phyloP scores from a whole-genome alignment of 768 basidiomycete genomes.

The Boletellus emodensis region DNA sequence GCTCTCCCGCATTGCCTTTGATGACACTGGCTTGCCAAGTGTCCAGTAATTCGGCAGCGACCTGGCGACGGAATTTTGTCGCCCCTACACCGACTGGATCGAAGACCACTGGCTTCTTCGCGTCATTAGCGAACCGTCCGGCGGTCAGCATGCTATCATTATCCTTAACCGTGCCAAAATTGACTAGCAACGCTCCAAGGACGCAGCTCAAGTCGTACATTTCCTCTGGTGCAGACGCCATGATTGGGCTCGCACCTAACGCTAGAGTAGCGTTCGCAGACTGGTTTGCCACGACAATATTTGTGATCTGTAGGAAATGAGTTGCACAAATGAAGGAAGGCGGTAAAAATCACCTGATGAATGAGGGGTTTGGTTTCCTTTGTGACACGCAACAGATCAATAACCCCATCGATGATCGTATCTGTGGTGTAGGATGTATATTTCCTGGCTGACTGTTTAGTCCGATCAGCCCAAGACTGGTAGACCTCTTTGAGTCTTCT shows the following conservation, averaged over 20 bases:
- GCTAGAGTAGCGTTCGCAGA: conserved; percentile 89
- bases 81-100: conserved; percentile 94
- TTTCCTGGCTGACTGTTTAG: neutral
- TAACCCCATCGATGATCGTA: conserved; percentile 42
- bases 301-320: conserved; percentile 63
- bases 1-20: conserved; percentile 91
- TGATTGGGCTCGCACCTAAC: conserved; percentile 86
- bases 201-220: conserved; percentile 72
- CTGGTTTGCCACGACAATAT: conserved; percentile 84
- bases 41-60: conserved; percentile 58
- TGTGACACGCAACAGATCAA: conserved; percentile 48
- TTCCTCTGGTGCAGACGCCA: conserved; percentile 82
- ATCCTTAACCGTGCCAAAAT: conserved; percentile 78
- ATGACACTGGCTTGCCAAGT: conserved; percentile 86
- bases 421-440: conserved; percentile 25
- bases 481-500: conserved; percentile 41
- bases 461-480: conserved; percentile 19
- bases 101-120: conserved; percentile 74
- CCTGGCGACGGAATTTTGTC: conserved; percentile 60
- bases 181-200: conserved; percentile 70
- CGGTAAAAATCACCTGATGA: conserved; percentile 57
- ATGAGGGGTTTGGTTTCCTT: conserved; percentile 61
- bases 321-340: neutral
- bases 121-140: conserved; percentile 64
- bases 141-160: conserved; percentile 73